A percentile compares a stretch with the other conserved stretches of the same genome.
Evolutionary conservation across 1,284 basidiomycete genomes (phyloP).

Genomic region (Calocybe gambosa): DNA sequence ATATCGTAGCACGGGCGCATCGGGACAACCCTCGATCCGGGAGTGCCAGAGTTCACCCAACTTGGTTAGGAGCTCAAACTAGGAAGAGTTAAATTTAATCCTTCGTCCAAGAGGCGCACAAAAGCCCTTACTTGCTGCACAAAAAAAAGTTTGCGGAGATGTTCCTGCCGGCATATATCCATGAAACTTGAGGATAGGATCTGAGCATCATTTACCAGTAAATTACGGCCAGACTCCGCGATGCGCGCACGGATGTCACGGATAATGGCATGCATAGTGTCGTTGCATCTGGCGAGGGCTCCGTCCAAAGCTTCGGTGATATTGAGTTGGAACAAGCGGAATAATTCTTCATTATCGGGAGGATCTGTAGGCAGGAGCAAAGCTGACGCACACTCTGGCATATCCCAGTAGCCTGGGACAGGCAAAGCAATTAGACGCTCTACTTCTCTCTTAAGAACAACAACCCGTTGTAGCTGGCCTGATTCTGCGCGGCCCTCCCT

Average conservation of each 20-base stretch:
- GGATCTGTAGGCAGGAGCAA: constrained; percentile 20
- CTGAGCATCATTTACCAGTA: constrained; percentile 39
- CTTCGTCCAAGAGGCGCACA: neutral
- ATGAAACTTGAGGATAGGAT: constrained; percentile 34
- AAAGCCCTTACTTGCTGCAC: constrained; percentile 39
- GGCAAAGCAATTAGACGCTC: constrained; percentile 42
- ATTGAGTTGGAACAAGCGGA: constrained; percentile 23
- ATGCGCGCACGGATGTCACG: constrained; percentile 25
- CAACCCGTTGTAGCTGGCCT: constrained; percentile 37
- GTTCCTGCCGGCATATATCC: constrained; percentile 38
- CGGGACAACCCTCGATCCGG: constrained; percentile 41
- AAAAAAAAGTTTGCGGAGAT: constrained; percentile 41
- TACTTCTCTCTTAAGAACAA: constrained; percentile 37
- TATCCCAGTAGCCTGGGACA: constrained; percentile 41
- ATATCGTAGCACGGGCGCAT: constrained; percentile 40
- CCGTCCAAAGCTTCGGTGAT: constrained; percentile 17
- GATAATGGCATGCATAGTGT: constrained; percentile 29
- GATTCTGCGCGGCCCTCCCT: constrained; percentile 27
- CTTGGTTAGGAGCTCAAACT: constrained; percentile 44
- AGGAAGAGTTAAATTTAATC: neutral
- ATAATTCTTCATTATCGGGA: constrained; percentile 35
- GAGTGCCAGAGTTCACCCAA: constrained; percentile 41
- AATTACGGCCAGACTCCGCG: constrained; percentile 16
- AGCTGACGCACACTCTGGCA: constrained; percentile 30
- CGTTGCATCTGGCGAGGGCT: constrained; percentile 28